Conservation (phyloP, 331 rosid genomes). For the Rhamnella rubrinervis region DNA sequence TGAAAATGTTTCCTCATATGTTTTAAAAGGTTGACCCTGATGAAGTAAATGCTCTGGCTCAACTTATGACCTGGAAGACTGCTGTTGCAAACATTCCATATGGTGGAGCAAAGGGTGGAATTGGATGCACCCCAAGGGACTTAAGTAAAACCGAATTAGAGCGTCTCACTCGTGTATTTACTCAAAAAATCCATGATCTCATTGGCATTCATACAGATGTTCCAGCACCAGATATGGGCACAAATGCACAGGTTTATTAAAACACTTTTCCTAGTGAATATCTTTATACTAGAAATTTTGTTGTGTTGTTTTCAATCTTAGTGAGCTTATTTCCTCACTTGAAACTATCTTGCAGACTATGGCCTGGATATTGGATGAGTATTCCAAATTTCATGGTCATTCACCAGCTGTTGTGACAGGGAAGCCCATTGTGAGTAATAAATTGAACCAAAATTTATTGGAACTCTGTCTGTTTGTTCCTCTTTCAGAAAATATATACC, state of each 20-base stretch:
- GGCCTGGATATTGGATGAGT: conserved; percentile 98
- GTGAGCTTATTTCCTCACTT: not conserved
- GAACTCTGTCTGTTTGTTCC: not conserved
- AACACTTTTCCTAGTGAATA: not conserved
- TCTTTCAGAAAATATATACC: not conserved
- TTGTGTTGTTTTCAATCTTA: not conserved
- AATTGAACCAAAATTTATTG: not conserved
- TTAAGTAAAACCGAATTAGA: conserved; percentile 75
- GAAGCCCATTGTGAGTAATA: conserved; percentile 77
- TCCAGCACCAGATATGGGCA: conserved; percentile 97
- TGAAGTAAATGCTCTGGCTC: conserved; percentile 92
- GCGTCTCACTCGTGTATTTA: conserved; percentile 91
- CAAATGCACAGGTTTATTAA: conserved; percentile 63
- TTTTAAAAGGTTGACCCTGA: conserved; percentile 72
- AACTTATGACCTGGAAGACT: conserved; percentile 96
- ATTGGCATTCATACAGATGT: conserved; percentile 84
- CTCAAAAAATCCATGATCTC: conserved; percentile 88
- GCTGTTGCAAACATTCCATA: conserved; percentile 91
- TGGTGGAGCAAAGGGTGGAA: conserved; percentile 98
- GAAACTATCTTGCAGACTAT: conserved; percentile 52
- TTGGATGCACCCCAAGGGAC: conserved; percentile 86
- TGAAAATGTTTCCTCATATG: conserved; percentile 7
- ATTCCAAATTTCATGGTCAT: conserved; percentile 90
- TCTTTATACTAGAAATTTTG: not conserved
- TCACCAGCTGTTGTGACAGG: conserved; percentile 96